These are phyloP conservation scores for Carex pumila DNA, from an alignment of 176 grass and related monocot genomes.

Conservation along the genomic window DNA sequence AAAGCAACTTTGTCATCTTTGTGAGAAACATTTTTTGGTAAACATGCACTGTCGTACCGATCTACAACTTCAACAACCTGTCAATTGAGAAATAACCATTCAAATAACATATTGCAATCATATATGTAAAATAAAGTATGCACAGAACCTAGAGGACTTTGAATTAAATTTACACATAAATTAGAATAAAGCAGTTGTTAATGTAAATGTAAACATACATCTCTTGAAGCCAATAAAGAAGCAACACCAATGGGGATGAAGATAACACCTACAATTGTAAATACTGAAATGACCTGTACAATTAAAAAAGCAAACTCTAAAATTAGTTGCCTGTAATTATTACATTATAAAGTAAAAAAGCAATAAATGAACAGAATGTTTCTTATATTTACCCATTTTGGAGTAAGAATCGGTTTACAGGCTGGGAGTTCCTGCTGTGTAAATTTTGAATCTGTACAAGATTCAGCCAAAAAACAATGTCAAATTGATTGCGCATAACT, in stretches of 20 bases:
- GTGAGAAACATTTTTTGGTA: slow-evolving; percentile 45
- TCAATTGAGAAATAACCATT: background rate
- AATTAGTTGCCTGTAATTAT: background rate
- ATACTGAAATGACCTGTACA: slow-evolving; percentile 80
- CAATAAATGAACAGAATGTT: background rate
- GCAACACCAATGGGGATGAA: slow-evolving; percentile 80
- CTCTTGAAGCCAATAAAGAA: slow-evolving; percentile 52
- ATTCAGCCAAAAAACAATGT: slow-evolving; percentile 2
- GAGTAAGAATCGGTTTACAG: slow-evolving; percentile 95
- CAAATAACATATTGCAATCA: background rate
- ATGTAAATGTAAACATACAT: slow-evolving; percentile 33
- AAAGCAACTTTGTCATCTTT: slow-evolving; percentile 77
- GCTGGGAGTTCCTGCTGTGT: slow-evolving; percentile 96
- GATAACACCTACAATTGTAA: slow-evolving; percentile 60
- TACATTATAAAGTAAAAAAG: background rate
- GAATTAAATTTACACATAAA: background rate
- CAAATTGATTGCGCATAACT: slow-evolving; percentile 1
- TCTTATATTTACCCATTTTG: slow-evolving; percentile 69
- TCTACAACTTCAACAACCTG: slow-evolving; percentile 94
- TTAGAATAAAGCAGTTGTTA: background rate
- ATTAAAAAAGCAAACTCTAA: slow-evolving; percentile 13
- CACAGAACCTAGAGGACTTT: background rate
- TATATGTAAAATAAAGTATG: background rate
- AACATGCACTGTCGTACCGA: slow-evolving; percentile 60
- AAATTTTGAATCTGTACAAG: slow-evolving; percentile 76